A percentile compares a stretch with the other conserved stretches of the same genome.
Evolutionary conservation across 805 yeast genomes (phyloP).

Genomic region (Myxozyma lipomycoides): DNA sequence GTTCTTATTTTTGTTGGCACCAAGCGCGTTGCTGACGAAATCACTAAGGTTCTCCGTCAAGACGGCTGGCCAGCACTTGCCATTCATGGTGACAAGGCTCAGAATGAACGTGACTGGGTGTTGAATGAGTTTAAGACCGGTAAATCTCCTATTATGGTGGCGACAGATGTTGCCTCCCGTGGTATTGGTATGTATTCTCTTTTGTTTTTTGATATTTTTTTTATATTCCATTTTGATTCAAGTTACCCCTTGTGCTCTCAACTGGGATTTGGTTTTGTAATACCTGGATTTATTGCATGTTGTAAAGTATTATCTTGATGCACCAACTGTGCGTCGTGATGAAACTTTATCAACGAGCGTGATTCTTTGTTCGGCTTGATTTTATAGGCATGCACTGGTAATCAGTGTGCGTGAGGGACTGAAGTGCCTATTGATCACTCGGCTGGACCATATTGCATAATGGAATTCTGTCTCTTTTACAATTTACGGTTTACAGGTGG

Average conservation of each 20-base stretch:
- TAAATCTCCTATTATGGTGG: constrained; percentile 94
- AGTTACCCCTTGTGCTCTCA: background rate
- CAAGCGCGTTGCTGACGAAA: constrained; percentile 95
- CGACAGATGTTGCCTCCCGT: constrained; percentile 99
- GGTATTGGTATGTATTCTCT: constrained; percentile 82
- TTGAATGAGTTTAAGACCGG: constrained; percentile 87
- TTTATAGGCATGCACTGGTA: background rate
- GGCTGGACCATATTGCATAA: background rate
- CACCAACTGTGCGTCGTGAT: too few relatives aligned
- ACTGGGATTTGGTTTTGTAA: background rate
- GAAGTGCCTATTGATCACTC: background rate
- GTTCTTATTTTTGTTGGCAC: constrained; percentile 91
- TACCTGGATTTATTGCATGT: background rate
- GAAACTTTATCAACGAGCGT: too few relatives aligned
- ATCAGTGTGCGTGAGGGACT: too few relatives aligned
- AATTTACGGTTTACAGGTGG: background rate
- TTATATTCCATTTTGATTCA: background rate
- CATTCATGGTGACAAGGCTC: constrained; percentile 97
- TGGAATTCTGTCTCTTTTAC: background rate
- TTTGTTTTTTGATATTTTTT: background rate
- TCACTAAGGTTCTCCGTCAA: constrained; percentile 82
- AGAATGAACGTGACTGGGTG: constrained; percentile 98
- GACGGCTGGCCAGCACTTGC: constrained; percentile 99
- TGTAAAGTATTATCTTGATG: background rate
- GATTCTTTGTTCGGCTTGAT: background rate